These are phyloP conservation scores for Vachellia pachyceras DNA, from an alignment of 306 rosid species.

Conservation along the genomic window DNA sequence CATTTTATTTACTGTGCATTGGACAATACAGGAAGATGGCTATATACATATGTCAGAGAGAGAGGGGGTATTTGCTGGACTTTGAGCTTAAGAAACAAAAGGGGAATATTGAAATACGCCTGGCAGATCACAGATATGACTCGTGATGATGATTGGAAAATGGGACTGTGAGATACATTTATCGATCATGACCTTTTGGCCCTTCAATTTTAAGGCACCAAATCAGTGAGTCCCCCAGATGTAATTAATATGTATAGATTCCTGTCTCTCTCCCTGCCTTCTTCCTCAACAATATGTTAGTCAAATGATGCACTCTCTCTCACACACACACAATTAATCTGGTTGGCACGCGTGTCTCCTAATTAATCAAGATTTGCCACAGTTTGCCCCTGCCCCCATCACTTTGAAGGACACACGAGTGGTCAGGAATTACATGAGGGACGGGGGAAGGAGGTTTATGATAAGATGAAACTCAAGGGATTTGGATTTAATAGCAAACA, in stretches of 20 bases:
- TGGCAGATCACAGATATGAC: constrained; percentile 20
- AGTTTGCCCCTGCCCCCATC: too few species aligned
- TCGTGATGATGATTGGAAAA: constrained; percentile 10
- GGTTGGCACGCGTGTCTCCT: too few species aligned
- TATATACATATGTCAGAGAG: neutral
- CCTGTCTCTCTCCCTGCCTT: neutral
- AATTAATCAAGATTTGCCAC: too few species aligned
- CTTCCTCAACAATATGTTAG: neutral
- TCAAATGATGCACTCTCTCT: too few species aligned
- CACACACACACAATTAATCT: too few species aligned
- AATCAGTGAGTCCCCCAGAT: neutral
- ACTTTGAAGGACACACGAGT: too few species aligned
- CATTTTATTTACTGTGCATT: constrained; percentile 31
- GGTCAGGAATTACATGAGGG: too few species aligned
- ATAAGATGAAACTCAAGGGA: too few species aligned
- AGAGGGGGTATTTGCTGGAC: constrained; percentile 16
- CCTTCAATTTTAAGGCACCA: neutral
- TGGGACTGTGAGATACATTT: neutral
- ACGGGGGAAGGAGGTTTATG: too few species aligned
- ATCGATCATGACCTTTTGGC: constrained; percentile 21
- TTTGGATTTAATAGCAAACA: too few species aligned
- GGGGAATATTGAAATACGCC: constrained; percentile 21
- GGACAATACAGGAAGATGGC: constrained; percentile 4
- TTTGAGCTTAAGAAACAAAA: constrained; percentile 15
- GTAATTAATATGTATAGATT: neutral